A percentile compares a stretch with the other conserved stretches of the same genome.
phyloP scores from a whole-genome alignment of 2,329 filamentous ascomycete species.

The Huntiella abstrusa region DNA sequence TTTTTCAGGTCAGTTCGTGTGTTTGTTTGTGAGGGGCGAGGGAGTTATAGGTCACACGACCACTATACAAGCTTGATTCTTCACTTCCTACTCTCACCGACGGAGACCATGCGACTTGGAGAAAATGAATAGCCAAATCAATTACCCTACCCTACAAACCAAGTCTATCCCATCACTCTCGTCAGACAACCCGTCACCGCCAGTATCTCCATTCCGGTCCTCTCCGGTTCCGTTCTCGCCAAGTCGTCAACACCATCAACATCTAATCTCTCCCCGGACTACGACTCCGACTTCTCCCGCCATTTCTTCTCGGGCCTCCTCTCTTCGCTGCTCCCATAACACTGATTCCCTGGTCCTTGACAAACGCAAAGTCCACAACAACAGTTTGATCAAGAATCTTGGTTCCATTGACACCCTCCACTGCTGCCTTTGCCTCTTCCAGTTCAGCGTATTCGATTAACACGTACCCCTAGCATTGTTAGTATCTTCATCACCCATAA shows the following conservation, averaged over 20 bases:
- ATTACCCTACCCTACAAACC: not conserved
- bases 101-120: not conserved
- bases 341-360: slow-evolving; percentile 37
- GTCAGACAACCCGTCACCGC: not conserved
- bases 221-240: not conserved
- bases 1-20: too few relatives aligned
- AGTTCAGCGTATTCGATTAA: slow-evolving; percentile 70
- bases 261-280: slow-evolving; percentile 18
- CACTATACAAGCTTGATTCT: too few relatives aligned
- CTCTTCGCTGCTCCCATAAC: slow-evolving; percentile 21
- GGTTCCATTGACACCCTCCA: slow-evolving; percentile 57
- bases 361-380: slow-evolving; percentile 69
- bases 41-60: too few relatives aligned
- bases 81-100: too few relatives aligned
- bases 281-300: slow-evolving; percentile 28
- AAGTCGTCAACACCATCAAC: not conserved
- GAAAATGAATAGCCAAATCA: not conserved
- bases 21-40: too few relatives aligned
- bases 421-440: slow-evolving; percentile 61
- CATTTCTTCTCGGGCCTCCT: slow-evolving; percentile 15
- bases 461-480: slow-evolving; percentile 48
- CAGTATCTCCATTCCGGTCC: not conserved
- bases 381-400: slow-evolving; percentile 70
- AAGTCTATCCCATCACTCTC: not conserved
- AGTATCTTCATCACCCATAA: not conserved